phyloP scores from a whole-genome alignment of 2,329 filamentous ascomycete genomes.

The Colletotrichum musicola region DNA sequence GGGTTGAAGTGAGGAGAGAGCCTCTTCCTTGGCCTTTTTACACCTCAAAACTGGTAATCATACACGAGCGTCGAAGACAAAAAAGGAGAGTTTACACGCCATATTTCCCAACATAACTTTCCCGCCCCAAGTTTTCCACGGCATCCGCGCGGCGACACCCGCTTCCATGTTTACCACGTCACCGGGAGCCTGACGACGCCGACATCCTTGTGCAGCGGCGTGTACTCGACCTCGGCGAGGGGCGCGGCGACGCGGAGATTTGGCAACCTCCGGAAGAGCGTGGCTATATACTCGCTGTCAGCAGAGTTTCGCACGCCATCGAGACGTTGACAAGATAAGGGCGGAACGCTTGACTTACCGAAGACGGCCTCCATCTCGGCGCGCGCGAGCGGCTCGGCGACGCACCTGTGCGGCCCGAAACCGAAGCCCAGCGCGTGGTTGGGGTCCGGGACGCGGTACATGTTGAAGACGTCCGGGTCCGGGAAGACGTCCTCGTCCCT shows the following conservation, averaged over 20 bases:
- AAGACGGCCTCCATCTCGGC: constrained; percentile 59
- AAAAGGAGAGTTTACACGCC: too few relatives aligned
- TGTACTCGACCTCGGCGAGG: too few relatives aligned
- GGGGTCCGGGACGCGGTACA: constrained; percentile 51
- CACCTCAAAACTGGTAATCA: too few relatives aligned
- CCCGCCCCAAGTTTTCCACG: neutral
- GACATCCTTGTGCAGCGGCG: constrained; percentile 41
- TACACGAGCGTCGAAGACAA: too few relatives aligned
- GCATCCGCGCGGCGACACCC: too few relatives aligned
- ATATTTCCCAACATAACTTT: neutral
- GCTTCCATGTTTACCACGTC: constrained; percentile 42
- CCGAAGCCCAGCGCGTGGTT: constrained; percentile 58
- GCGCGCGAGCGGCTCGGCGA: constrained; percentile 58
- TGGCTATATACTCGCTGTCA: too few relatives aligned
- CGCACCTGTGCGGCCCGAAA: constrained; percentile 60
- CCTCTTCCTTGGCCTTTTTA: neutral
- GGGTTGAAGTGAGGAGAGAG: neutral
- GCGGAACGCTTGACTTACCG: constrained; percentile 46
- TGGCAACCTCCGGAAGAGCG: too few relatives aligned
- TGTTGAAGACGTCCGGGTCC: constrained; percentile 57
- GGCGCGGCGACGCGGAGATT: too few relatives aligned
- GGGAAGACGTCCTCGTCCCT: constrained; percentile 59
- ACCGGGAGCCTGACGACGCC: constrained; percentile 56
- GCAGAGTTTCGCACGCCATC: constrained; percentile 32
- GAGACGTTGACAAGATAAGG: too few relatives aligned